Conservation (phyloP, 129 eudicot species). For the Artemisia annua region DNA sequence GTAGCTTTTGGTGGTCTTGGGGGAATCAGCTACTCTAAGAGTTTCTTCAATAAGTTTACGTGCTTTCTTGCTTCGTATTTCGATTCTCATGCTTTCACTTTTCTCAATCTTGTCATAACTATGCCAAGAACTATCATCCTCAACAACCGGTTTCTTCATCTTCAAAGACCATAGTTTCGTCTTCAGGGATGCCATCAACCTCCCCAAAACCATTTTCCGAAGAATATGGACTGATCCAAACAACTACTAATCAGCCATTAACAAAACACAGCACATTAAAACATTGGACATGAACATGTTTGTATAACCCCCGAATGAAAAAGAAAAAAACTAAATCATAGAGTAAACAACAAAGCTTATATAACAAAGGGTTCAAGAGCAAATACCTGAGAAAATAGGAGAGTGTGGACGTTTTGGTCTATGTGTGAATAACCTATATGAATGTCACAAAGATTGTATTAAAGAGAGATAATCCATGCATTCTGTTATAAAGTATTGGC, state of each 20-base stretch:
- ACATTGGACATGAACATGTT: neutral
- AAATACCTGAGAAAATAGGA: conserved; percentile 10
- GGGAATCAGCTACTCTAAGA: conserved; percentile 63
- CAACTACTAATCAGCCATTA: neutral
- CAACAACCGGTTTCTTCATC: conserved; percentile 29
- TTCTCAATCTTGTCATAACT: conserved; percentile 56
- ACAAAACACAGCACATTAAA: neutral
- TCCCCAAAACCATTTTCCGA: conserved; percentile 42
- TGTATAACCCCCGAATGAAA: neutral
- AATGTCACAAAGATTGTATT: conserved; percentile 19
- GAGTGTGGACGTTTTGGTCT: neutral
- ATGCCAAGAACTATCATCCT: conserved; percentile 20
- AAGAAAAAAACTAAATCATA: neutral
- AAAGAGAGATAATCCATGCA: conserved; percentile 19
- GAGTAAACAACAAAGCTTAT: neutral
- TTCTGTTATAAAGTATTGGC: conserved; percentile 13
- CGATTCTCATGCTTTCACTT: conserved; percentile 74
- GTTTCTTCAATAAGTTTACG: conserved; percentile 59
- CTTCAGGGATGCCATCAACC: conserved; percentile 44
- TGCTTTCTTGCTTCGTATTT: conserved; percentile 61
- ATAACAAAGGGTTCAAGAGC: conserved; percentile 6
- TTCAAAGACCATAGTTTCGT: conserved; percentile 37
- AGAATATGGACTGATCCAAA: neutral
- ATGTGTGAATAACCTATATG: conserved; percentile 5
- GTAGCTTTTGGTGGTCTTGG: conserved; percentile 44